Conservation (phyloP, 2,329 filamentous ascomycete genomes). For the Helotiales sp. region DNA sequence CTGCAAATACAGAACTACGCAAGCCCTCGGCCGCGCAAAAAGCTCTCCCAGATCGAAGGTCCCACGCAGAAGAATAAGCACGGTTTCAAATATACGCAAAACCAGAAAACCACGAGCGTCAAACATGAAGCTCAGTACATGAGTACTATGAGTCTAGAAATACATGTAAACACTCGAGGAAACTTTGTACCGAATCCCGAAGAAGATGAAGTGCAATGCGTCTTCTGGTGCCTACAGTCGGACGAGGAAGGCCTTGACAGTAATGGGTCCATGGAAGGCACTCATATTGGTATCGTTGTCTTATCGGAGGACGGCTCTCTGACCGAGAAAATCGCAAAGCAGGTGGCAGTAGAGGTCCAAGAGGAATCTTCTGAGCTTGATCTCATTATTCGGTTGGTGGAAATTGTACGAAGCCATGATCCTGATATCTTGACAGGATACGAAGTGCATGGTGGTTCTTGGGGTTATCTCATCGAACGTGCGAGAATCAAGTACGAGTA, state of each 20-base stretch:
- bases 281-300: constrained; percentile 70
- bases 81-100: constrained; percentile 85
- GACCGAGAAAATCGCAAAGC: constrained; percentile 60
- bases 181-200: constrained; percentile 84
- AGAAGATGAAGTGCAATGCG: constrained; percentile 80
- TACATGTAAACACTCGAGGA: constrained; percentile 86
- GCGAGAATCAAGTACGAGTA: constrained; percentile 85
- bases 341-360: constrained; percentile 63
- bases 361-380: constrained; percentile 81
- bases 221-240: constrained; percentile 88
- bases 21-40: constrained; percentile 28
- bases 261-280: constrained; percentile 47
- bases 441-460: constrained; percentile 89
- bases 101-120: constrained; percentile 70
- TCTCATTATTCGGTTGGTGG: constrained; percentile 79
- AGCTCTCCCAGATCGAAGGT: constrained; percentile 82
- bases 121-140: constrained; percentile 89
- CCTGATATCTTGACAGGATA: constrained; percentile 94
- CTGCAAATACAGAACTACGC: neutral
- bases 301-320: constrained; percentile 63
- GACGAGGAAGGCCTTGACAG: constrained; percentile 61
- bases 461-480: constrained; percentile 94
- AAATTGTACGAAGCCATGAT: constrained; percentile 80
- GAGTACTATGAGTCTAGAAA: constrained; percentile 92
- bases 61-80: constrained; percentile 80